Conservation (phyloP, 345 rosid species). For the Toxicodendron radicans region DNA sequence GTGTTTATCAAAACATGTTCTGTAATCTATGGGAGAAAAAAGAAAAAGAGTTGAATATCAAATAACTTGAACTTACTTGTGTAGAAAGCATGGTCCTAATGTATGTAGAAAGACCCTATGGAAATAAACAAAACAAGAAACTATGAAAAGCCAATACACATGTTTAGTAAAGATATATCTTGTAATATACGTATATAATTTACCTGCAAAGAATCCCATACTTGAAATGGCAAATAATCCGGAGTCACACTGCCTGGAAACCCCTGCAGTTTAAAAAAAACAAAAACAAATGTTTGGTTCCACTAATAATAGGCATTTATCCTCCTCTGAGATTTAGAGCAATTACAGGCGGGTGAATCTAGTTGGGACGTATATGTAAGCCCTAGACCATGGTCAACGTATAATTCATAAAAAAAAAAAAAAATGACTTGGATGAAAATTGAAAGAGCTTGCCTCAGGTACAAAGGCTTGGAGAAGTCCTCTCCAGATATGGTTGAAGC, state of each 20-base stretch:
- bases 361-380: too few species aligned
- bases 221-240: slow-evolving; percentile 83
- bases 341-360: too few species aligned
- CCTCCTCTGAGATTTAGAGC: too few species aligned
- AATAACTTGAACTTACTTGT: slow-evolving; percentile 53
- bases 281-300: not conserved
- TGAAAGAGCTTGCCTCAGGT: slow-evolving; percentile 61
- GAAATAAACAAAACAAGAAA: slow-evolving; percentile 8
- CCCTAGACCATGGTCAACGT: too few species aligned
- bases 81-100: slow-evolving; percentile 97
- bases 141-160: not conserved
- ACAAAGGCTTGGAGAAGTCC: slow-evolving; percentile 86
- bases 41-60: not conserved
- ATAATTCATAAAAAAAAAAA: too few species aligned
- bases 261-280: slow-evolving; percentile 47
- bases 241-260: slow-evolving; percentile 89
- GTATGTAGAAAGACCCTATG: slow-evolving; percentile 86
- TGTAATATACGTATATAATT: not conserved
- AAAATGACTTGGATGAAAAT: not conserved
- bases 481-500: slow-evolving; percentile 73
- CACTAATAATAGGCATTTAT: too few species aligned
- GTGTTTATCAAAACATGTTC: not conserved
- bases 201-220: slow-evolving; percentile 96
- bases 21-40: not conserved
- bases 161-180: not conserved